Base-by-base conservation (phyloP, 2,329 filamentous ascomycete species). In the Pyrenophora graminea region DNA sequence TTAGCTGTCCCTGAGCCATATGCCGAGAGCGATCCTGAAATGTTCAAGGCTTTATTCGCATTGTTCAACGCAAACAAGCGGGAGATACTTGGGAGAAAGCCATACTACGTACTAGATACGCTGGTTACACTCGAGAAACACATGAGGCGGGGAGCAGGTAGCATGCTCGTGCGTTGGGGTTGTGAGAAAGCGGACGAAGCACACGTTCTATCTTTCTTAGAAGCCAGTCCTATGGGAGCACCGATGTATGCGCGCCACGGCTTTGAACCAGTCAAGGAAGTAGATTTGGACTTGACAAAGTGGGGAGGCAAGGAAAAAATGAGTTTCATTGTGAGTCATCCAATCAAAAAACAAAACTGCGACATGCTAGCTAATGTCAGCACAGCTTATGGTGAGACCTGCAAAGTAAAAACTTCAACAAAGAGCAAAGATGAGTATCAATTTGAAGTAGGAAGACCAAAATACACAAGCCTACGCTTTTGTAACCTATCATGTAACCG, bases 181-280 rank as follows among this genome's bases (percentile, higher is more conserved):
- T 57, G 61, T 9, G 64, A 64, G 18, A 63, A 54, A 33, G 71
- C 70, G 15, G 70, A 74, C 44, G 59, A 68, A 45, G 56, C 42
- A 7, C 66, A 65, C 2, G 58, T 72, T 8, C 65, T 70, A 30
- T 54, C 56, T 0, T 74, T 69, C 59, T 39, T 74, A 15, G 69
- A 72, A 47, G 66, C 70, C 12, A 70, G 62, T 45, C 55, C 53
- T 3, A 69, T 72, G 62, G 71, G 69, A 2, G 60, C 55, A 42
- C 66, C 66, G 3, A 53, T 74, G 53, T 74, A 74, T 59, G 59
- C 61, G 41, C 55, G 62, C 23, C 63, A 59, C 59, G 70, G 69
- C 0, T 74, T 72, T 38, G 53, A 62, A 45, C 32, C 41, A n/a
- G 58, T 68, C 1, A 64, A 55, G 44, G 53, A 59, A 15, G 51